Conservation (phyloP, 2,329 filamentous ascomycete species). For the Thyridium curvatum region DNA sequence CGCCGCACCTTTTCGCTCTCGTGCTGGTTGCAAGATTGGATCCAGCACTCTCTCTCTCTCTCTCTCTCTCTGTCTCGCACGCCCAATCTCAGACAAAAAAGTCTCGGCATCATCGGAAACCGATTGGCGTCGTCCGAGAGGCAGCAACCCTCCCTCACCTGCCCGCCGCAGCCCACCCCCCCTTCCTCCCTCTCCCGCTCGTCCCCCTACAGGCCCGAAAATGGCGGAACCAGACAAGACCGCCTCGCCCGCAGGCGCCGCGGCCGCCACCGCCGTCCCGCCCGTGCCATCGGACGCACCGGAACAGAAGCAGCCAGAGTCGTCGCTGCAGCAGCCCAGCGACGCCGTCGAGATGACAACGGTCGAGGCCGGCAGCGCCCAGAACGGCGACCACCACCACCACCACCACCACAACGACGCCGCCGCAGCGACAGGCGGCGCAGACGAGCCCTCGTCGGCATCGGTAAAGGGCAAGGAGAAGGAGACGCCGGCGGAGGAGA, state of each 20-base stretch:
- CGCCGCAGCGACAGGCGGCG: constrained; percentile 9
- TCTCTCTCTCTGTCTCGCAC: too few relatives aligned
- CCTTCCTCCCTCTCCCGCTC: too few relatives aligned
- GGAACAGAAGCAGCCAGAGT: constrained; percentile 23
- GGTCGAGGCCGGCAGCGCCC: constrained; percentile 15
- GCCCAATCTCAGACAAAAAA: too few relatives aligned
- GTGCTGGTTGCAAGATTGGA: too few relatives aligned
- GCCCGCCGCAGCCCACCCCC: too few relatives aligned
- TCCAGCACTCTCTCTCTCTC: too few relatives aligned
- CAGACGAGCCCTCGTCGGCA: neutral
- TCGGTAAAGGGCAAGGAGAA: constrained; percentile 27
- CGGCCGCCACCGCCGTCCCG: constrained; percentile 7
- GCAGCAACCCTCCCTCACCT: too few relatives aligned
- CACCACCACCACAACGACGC: neutral
- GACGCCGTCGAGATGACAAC: constrained; percentile 31
- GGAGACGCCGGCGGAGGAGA: constrained; percentile 17
- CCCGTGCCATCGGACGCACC: constrained; percentile 17
- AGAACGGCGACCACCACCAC: neutral
- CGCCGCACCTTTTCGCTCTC: too few relatives aligned
- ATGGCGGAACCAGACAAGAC: constrained; percentile 5
- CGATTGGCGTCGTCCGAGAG: too few relatives aligned
- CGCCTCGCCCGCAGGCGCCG: constrained; percentile 9
- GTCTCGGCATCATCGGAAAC: too few relatives aligned
- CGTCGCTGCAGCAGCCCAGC: constrained; percentile 24
- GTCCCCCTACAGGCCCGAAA: neutral